A percentile compares a stretch with the other conserved stretches of the same genome.
phyloP scores from a whole-genome alignment of 1,284 basidiomycete species.

The Cryptococcus floricola region DNA sequence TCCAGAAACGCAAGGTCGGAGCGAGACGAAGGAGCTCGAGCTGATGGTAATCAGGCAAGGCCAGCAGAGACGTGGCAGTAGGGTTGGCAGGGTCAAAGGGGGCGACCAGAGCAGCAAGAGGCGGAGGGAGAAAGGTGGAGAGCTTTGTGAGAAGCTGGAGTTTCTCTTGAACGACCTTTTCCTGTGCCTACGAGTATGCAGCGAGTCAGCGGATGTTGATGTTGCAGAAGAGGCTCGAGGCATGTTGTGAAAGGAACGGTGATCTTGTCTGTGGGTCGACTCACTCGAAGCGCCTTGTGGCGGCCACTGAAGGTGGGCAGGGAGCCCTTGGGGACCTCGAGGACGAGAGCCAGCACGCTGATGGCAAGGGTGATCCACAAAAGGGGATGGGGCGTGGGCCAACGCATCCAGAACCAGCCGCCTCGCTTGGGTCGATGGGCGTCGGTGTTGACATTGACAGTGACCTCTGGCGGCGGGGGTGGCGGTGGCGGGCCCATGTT shows the following conservation, averaged over 20 bases:
- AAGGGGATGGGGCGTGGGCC: slow-evolving; percentile 36
- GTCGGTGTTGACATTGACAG: too few species aligned
- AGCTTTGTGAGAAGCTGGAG: slow-evolving; percentile 36
- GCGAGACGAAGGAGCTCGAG: slow-evolving; percentile 24
- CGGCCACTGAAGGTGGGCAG: slow-evolving; percentile 42
- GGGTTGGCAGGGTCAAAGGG: slow-evolving; percentile 13
- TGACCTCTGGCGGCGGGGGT: too few species aligned
- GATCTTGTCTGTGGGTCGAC: slow-evolving; percentile 7
- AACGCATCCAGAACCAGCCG: slow-evolving; percentile 2
- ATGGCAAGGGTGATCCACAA: slow-evolving; percentile 37
- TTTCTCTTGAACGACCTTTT: slow-evolving; percentile 33
- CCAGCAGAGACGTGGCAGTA: slow-evolving; percentile 3
- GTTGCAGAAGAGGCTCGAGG: not conserved
- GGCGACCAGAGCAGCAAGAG: slow-evolving; percentile 29
- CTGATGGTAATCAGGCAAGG: slow-evolving; percentile 4
- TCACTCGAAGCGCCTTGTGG: slow-evolving; percentile 40
- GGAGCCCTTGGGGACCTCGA: slow-evolving; percentile 41
- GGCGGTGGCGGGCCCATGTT: too few species aligned
- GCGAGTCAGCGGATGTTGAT: not conserved
- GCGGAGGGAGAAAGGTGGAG: slow-evolving; percentile 39
- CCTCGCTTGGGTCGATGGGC: not conserved
- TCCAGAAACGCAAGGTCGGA: slow-evolving; percentile 27
- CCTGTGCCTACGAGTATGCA: slow-evolving; percentile 25
- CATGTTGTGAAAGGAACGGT: not conserved
- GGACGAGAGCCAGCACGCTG: slow-evolving; percentile 33